phyloP scores from a whole-genome alignment of 148 eudicot species.

The Gaultheria prostrata region DNA sequence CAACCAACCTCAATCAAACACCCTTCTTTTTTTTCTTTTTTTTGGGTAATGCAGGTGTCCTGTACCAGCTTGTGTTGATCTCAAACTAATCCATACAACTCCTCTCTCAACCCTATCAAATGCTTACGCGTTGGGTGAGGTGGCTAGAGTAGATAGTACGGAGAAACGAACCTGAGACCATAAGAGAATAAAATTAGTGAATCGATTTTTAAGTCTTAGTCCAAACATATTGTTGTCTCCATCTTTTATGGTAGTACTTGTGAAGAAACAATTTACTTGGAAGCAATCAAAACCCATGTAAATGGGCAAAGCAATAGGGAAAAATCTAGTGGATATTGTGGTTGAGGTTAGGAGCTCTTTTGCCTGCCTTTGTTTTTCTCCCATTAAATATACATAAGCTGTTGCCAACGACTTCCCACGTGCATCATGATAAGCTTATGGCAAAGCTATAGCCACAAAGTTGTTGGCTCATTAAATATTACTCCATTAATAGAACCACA shows the following conservation, averaged over 20 bases:
- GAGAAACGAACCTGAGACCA: too few relatives aligned
- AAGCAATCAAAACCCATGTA: conserved; percentile 3
- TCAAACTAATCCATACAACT: too few relatives aligned
- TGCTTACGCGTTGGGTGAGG: too few relatives aligned
- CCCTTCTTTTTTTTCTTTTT: too few relatives aligned
- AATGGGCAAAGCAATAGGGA: too few relatives aligned
- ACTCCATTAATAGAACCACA: not conserved
- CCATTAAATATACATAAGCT: not conserved
- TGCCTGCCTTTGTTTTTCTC: not conserved
- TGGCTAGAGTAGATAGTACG: too few relatives aligned
- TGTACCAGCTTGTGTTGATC: too few relatives aligned
- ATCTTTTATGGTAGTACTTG: not conserved
- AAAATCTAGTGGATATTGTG: conserved; percentile 3
- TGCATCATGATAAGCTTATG: not conserved
- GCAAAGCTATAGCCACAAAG: not conserved
- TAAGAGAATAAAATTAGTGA: too few relatives aligned
- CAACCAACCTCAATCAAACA: not conserved
- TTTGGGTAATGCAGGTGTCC: too few relatives aligned
- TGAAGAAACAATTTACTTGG: conserved; percentile 9
- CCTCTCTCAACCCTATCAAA: too few relatives aligned
- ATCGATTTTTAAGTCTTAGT: not conserved
- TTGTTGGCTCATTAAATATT: not conserved
- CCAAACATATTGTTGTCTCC: not conserved
- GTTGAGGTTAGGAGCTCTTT: conserved; percentile 17
- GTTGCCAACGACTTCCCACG: conserved; percentile 9